These are phyloP conservation scores for Hondaea fermentalgiana DNA, from an alignment of 108 stramenopile genomes.

Conservation along the genomic window DNA sequence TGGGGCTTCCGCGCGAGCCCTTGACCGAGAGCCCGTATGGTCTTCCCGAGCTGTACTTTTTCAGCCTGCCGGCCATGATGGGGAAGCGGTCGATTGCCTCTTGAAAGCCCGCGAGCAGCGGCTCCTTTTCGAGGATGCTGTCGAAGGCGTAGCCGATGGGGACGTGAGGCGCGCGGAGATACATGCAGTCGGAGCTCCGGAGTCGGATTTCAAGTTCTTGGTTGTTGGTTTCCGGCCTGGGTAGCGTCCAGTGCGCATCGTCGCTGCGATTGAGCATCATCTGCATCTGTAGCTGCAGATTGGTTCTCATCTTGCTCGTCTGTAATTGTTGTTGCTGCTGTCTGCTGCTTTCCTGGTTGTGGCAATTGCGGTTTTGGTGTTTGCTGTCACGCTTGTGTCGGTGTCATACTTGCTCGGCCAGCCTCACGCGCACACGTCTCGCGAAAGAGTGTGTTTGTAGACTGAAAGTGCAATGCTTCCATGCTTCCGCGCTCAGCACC, in stretches of 20 bases:
- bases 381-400: too few relatives aligned
- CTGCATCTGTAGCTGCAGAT: too few relatives aligned
- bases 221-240: neutral
- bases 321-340: neutral
- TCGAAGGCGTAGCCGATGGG: neutral
- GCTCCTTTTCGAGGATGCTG: neutral
- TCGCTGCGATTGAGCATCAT: too few relatives aligned
- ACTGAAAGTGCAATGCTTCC: too few relatives aligned
- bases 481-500: too few relatives aligned
- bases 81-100: neutral
- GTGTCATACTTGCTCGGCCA: too few relatives aligned
- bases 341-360: too few relatives aligned
- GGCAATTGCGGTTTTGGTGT: too few relatives aligned
- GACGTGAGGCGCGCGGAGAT: neutral
- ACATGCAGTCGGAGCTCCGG: neutral
- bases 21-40: neutral
- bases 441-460: too few relatives aligned
- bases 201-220: neutral
- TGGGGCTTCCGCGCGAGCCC: neutral
- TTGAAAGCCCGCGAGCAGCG: neutral
- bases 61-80: neutral
- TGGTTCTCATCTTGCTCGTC: neutral
- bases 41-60: neutral
- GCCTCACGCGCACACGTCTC: too few relatives aligned
- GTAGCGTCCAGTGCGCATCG: too few relatives aligned